These are phyloP conservation scores for Termitomyces sp. DNA, from an alignment of 768 basidiomycete genomes.

Conservation along the genomic window DNA sequence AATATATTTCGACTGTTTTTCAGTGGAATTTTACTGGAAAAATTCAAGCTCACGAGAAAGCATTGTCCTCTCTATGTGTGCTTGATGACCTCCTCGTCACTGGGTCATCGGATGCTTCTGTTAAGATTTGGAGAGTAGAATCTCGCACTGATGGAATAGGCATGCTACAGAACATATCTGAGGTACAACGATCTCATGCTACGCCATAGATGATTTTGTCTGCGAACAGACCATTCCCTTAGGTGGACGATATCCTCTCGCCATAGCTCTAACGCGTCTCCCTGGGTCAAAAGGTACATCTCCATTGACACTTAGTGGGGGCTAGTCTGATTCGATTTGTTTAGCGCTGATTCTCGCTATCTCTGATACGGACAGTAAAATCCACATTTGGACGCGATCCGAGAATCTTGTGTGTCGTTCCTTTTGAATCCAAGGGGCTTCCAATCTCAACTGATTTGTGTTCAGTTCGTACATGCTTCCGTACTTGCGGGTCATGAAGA, in stretches of 20 bases:
- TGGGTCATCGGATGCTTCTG: constrained; percentile 75
- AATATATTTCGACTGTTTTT: constrained; percentile 2
- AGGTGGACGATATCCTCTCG: constrained; percentile 69
- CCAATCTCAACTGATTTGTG: neutral
- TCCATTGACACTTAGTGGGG: neutral
- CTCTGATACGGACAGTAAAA: constrained; percentile 72
- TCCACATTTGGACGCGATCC: constrained; percentile 74
- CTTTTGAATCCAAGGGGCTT: neutral
- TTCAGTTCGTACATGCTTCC: constrained; percentile 56
- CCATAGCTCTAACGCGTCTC: constrained; percentile 56
- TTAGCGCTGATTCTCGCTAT: constrained; percentile 71
- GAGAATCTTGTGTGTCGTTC: constrained; percentile 42
- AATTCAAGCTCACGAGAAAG: constrained; percentile 57
- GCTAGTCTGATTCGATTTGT: neutral
- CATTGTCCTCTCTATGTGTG: constrained; percentile 64
- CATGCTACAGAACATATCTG: constrained; percentile 11
- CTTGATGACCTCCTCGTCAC: constrained; percentile 52
- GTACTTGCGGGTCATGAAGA: constrained; percentile 86
- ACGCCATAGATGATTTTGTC: constrained; percentile 26
- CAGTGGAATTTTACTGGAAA: constrained; percentile 35
- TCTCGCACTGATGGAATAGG: constrained; percentile 25
- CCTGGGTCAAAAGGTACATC: constrained; percentile 62
- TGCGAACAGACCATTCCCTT: constrained; percentile 58
- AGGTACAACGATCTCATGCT: constrained; percentile 2
- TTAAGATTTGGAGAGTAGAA: constrained; percentile 67